Evolutionary conservation across 495 filamentous ascomycete species (phyloP).

Genomic region (Tuber aestivum): DNA sequence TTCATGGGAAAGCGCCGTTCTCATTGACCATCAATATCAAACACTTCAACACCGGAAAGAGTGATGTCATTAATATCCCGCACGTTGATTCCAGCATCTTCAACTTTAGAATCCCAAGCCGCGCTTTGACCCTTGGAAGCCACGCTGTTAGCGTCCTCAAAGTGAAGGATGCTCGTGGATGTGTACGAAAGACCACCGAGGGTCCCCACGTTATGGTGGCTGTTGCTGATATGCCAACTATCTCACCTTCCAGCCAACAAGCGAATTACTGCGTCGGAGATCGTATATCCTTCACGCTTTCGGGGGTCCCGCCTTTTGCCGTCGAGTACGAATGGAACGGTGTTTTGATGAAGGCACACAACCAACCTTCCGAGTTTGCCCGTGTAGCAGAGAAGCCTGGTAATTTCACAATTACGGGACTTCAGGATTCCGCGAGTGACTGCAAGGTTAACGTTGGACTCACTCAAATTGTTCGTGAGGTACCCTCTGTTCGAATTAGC

Average conservation of each 20-base stretch:
- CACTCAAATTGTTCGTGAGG: conserved; percentile 74
- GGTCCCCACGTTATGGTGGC: conserved; percentile 72
- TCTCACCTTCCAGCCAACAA: conserved; percentile 77
- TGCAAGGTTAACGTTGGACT: conserved; percentile 74
- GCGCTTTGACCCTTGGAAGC: conserved; percentile 72
- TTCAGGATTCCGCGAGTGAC: conserved; percentile 73
- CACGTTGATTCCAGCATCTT: conserved; percentile 67
- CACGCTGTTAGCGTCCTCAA: conserved; percentile 82
- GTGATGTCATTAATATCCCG: conserved; percentile 71
- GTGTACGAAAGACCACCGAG: conserved; percentile 65
- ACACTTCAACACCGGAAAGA: conserved; percentile 71
- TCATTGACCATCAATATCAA: conserved; percentile 84
- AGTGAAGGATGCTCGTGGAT: conserved; percentile 78
- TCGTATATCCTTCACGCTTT: conserved; percentile 79
- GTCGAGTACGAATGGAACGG: conserved; percentile 86
- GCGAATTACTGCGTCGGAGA: conserved; percentile 93
- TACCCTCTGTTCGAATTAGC: conserved; percentile 84
- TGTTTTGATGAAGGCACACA: conserved; percentile 67
- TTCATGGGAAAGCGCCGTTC: conserved; percentile 83
- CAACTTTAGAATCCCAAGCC: conserved; percentile 74
- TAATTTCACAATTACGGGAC: conserved; percentile 74
- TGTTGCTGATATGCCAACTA: conserved; percentile 85
- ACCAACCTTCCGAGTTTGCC: conserved; percentile 70
- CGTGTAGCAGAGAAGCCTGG: conserved; percentile 87
- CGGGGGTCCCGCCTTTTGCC: conserved; percentile 81